These are phyloP conservation scores for Colletotrichum tanaceti DNA, from an alignment of 2,329 filamentous ascomycete genomes.

Conservation along the genomic window DNA sequence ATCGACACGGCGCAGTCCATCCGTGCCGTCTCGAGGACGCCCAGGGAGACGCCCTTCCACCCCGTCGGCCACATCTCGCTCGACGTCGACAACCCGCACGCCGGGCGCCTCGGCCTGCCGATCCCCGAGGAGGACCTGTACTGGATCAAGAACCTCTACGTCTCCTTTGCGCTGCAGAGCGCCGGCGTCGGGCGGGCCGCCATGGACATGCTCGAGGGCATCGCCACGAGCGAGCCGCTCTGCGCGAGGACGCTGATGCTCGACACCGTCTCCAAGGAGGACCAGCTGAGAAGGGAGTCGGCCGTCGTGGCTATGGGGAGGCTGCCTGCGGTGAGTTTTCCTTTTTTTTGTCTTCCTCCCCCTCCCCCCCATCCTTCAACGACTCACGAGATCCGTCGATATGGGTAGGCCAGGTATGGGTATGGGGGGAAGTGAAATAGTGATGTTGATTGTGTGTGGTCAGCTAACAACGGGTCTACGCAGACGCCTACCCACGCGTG, in stretches of 20 bases:
- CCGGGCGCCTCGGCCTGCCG: slow-evolving; percentile 33
- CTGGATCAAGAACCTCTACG: slow-evolving; percentile 49
- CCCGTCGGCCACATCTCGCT: slow-evolving; percentile 50
- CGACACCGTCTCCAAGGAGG: slow-evolving; percentile 46
- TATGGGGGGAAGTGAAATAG: no score
- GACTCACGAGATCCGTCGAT: no score
- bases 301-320: background rate
- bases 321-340: slow-evolving; percentile 4
- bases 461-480: background rate
- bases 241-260: slow-evolving; percentile 44
- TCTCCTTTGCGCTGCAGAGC: slow-evolving; percentile 44
- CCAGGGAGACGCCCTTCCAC: slow-evolving; percentile 40
- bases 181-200: slow-evolving; percentile 46
- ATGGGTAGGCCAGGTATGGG: no score
- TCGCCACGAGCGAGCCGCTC: slow-evolving; percentile 45
- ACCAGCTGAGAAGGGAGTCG: slow-evolving; percentile 25
- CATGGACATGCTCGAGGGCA: slow-evolving; percentile 47
- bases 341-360: background rate
- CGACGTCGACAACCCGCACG: slow-evolving; percentile 39
- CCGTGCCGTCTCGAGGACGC: slow-evolving; percentile 22
- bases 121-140: slow-evolving; percentile 42
- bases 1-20: slow-evolving; percentile 35
- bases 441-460: no score
- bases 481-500: slow-evolving; percentile 47
- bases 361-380: no score